phyloP scores from a whole-genome alignment of 257 asterid species.

The Solanum chilense region DNA sequence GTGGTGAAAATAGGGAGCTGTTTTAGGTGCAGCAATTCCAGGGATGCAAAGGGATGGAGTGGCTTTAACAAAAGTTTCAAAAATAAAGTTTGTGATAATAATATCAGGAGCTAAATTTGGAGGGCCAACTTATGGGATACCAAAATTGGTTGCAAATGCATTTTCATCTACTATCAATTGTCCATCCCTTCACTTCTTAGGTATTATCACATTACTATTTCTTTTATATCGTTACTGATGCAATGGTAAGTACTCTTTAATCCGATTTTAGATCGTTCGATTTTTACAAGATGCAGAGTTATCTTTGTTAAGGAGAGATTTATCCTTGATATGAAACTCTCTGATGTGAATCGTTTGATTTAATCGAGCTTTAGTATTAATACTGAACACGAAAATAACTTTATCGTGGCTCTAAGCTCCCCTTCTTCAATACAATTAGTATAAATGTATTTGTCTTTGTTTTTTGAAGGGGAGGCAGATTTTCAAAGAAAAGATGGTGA shows the following conservation, averaged over 20 bases:
- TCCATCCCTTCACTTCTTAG: conserved; percentile 32
- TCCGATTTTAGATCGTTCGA: too few species aligned
- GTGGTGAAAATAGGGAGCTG: conserved; percentile 8
- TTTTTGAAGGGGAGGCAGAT: conserved; percentile 19
- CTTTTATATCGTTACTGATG: background rate
- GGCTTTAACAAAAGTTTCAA: conserved; percentile 22
- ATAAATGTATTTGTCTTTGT: background rate
- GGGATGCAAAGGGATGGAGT: conserved; percentile 31
- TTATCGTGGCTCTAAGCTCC: background rate
- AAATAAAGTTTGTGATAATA: conserved; percentile 20
- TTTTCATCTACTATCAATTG: conserved; percentile 10
- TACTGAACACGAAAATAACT: background rate
- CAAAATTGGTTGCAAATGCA: conserved; percentile 20
- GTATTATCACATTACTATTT: background rate
- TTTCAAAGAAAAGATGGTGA: conserved; percentile 15
- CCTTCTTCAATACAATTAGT: background rate
- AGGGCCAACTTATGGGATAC: conserved; percentile 10
- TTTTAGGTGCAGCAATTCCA: conserved; percentile 22
- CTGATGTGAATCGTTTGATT: too few species aligned
- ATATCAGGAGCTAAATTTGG: conserved; percentile 27
- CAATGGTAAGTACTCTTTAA: background rate
- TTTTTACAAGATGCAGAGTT: too few species aligned
- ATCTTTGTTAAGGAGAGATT: too few species aligned
- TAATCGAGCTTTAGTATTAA: too few species aligned
- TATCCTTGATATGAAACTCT: too few species aligned